Base-by-base conservation (phyloP, 192 early-diverging fungal species). In the Linnemannia elongata region DNA sequence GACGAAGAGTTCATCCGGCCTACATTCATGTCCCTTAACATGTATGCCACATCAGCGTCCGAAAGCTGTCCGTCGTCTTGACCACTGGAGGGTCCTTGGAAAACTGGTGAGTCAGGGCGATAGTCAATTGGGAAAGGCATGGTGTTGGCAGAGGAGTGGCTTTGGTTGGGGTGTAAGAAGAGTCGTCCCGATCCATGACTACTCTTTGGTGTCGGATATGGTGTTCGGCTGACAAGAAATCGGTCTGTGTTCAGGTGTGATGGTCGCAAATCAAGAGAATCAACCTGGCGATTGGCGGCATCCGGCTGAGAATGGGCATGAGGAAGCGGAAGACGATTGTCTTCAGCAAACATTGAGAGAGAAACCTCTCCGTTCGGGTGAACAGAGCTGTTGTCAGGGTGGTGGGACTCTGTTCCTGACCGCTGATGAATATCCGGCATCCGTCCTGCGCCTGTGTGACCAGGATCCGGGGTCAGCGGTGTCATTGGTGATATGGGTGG, bases 41-140 rank as follows among this genome's bases (percentile, higher is more conserved):
- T 87, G 72, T 87, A 87, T 1, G 85, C 85, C 8, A 87, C 85
- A 63, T 87, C 85, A 12, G 85, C 85, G 35, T 87, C 85, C 17
- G 85, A 87, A 1, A 87, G 55, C 66, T 87, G 85, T 38, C 54
- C 85, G 24, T 77, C 80, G 24, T 87, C 85, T 33, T 81, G 71
- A 6, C 74, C 57, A 52, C 79, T 52, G 1, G 85, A 87, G 0
- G 76, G 79, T 38, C 85, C 85, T 74, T 87, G 85, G 75, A 87
- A 87, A 3, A 81, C 76, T n/a, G 85, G 85, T 4, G 85, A 87
- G 12, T 81, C 85, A 24, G 85, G 85, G 7, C 85, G 76, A 47
- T 87, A 78, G 3, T 87, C 85, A 8, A 20, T 52, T 1, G 55
- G 70, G 41, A 75, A 75, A 2, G 60, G 54, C 4, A 7, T 27